Evolutionary conservation across 2,329 filamentous ascomycete genomes (phyloP).

Genomic region (Colletotrichum camelliae): DNA sequence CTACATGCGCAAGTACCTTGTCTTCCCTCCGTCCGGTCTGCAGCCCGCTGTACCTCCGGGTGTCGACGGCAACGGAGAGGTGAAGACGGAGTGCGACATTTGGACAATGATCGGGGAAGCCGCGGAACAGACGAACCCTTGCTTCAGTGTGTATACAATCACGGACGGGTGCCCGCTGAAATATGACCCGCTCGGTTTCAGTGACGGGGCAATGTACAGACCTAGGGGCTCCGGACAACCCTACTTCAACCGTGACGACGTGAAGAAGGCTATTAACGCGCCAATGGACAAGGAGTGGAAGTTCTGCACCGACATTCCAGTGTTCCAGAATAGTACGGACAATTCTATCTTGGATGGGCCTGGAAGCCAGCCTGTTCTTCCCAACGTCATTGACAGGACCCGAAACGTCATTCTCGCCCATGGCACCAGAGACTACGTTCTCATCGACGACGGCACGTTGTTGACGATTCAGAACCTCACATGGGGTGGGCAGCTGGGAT

Average conservation of each 20-base stretch:
- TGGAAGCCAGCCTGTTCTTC: slow-evolving; percentile 64
- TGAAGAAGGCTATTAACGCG: slow-evolving; percentile 72
- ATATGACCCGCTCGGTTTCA: slow-evolving; percentile 74
- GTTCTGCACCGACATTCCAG: slow-evolving; percentile 48
- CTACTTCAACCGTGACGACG: slow-evolving; percentile 75
- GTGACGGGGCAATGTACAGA: slow-evolving; percentile 67
- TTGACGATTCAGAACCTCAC: slow-evolving; percentile 83
- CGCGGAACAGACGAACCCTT: slow-evolving; percentile 69
- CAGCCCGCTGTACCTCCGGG: slow-evolving; percentile 58
- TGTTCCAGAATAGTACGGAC: slow-evolving; percentile 50
- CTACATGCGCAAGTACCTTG: slow-evolving; percentile 65
- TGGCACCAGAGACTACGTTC: slow-evolving; percentile 71
- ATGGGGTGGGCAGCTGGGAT: slow-evolving; percentile 74
- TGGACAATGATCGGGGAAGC: slow-evolving; percentile 59
- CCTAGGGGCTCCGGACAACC: slow-evolving; percentile 64
- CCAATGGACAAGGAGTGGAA: slow-evolving; percentile 42
- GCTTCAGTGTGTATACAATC: slow-evolving; percentile 80
- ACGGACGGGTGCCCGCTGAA: slow-evolving; percentile 73
- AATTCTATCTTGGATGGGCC: slow-evolving; percentile 47
- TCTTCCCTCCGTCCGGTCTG: slow-evolving; percentile 70
- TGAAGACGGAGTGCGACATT: slow-evolving; percentile 59
- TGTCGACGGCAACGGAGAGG: slow-evolving; percentile 36
- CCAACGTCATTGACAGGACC: slow-evolving; percentile 74
- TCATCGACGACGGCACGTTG: slow-evolving; percentile 72
- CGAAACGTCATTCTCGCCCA: slow-evolving; percentile 77